Evolutionary conservation across 75 land plant species (phyloP).

Genomic region (Larix kaempferi): DNA sequence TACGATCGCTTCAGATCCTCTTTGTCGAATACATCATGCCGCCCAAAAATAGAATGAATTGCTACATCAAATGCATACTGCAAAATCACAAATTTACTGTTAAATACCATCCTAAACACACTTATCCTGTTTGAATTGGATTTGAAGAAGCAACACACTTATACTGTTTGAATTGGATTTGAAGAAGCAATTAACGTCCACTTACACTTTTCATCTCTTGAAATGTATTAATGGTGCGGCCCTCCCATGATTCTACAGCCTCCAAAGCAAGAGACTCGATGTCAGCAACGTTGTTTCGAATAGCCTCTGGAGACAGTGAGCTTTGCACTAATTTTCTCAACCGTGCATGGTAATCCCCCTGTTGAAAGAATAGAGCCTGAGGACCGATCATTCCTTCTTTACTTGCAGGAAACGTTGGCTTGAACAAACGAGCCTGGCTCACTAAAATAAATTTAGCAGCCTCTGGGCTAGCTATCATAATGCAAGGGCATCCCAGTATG

Average conservation of each 20-base stretch:
- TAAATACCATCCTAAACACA: neutral
- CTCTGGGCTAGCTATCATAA: constrained; percentile 88
- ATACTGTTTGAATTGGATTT: neutral
- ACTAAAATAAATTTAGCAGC: constrained; percentile 73
- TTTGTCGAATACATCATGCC: constrained; percentile 44
- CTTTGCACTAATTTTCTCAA: constrained; percentile 64
- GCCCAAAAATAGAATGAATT: constrained; percentile 67
- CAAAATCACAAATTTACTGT: neutral
- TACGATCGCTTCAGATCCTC: constrained; percentile 75
- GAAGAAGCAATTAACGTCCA: neutral
- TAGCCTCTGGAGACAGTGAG: constrained; percentile 70
- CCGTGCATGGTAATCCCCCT: constrained; percentile 75
- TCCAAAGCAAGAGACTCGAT: constrained; percentile 53
- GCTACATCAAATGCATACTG: constrained; percentile 86
- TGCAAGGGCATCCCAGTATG: constrained; percentile 84
- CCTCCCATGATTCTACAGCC: constrained; percentile 51
- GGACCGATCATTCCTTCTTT: constrained; percentile 84
- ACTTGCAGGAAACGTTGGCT: constrained; percentile 92
- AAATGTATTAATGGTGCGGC: constrained; percentile 57
- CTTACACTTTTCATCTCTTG: constrained; percentile 85
- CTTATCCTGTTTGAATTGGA: neutral
- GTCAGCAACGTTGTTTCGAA: constrained; percentile 40
- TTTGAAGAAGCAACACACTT: neutral
- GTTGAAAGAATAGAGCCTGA: constrained; percentile 86
- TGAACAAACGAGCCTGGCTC: constrained; percentile 72